Evolutionary conservation across 225 moss, liverwort and hornwort genomes (phyloP), one percentile per base, ranked within the genome.

Genomic region (Physcomitrellopsis africana): DNA sequence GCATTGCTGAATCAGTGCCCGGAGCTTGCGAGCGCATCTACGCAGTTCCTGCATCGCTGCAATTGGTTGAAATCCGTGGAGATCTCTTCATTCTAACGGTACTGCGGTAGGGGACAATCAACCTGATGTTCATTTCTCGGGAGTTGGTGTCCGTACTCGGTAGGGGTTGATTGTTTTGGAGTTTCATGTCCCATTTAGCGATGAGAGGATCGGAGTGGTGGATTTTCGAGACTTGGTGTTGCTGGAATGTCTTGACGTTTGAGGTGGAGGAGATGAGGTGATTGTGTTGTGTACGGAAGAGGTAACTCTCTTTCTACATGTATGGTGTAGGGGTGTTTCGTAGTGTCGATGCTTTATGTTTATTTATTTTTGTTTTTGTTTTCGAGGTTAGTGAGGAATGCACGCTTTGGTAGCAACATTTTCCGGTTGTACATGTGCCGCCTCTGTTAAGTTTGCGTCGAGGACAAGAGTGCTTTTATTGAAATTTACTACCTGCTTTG

Each of bases 391-490:
- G 29, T 46, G 72, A 63, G 32, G 51, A 20, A n/a, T 43, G 62
- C 69, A 43, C 61, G 61, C 19, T 14, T 72, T 55, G 26, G 29
- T 65, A 32, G n/a, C 69, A 71, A 64, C 46, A 59, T 65, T 76
- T 68, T 68, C 51, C 8, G 49, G 51, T 51, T 22, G 46, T 47
- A 26, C 10, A 9, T 24, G 8, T 24, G 27, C 27, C 53, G 48
- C 60, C 42, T n/a, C 26, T 46, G 18, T 43, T 69, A 47, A 10
- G 26, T 80, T 59, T 65, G 65, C 10, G 59, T 26, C 52, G 42
- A 64, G 63, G 52, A 12, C 18, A n/a, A 42, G 64, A 24, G 54
- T 16, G 41, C 65, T 48, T 65, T 52, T 11, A 26, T 63, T 72
- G 49, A 69, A 61, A 32, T 62, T 57, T 44, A 42, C 10, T 19